These are phyloP conservation scores for Austropuccinia psidii DNA, from an alignment of 1,284 basidiomycete species.

Conservation along the genomic window DNA sequence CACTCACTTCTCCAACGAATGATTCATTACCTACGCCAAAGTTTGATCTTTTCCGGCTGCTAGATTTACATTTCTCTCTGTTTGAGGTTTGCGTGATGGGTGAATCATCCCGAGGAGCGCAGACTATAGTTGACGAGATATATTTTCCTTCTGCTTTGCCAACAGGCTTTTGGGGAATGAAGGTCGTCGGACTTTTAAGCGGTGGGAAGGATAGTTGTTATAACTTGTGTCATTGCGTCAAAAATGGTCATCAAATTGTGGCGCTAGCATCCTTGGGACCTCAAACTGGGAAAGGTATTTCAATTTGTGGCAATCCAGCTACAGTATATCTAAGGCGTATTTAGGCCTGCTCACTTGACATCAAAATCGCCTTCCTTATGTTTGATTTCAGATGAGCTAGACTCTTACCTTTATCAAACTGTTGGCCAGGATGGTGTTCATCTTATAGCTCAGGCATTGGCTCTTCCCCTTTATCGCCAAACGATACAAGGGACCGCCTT, in stretches of 20 bases:
- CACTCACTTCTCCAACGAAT: too few species aligned
- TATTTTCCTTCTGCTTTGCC: background rate
- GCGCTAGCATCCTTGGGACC: conserved; percentile 85
- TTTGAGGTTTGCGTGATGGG: conserved; percentile 17
- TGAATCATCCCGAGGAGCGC: background rate
- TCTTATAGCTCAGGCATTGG: conserved; percentile 73
- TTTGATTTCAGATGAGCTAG: conserved; percentile 74
- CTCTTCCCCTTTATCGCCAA: conserved; percentile 73
- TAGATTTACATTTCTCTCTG: conserved; percentile 4
- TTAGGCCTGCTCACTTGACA: background rate
- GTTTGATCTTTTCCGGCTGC: too few species aligned
- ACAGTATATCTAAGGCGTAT: background rate
- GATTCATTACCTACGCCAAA: too few species aligned
- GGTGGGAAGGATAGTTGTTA: conserved; percentile 98
- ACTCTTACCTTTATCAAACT: conserved; percentile 97
- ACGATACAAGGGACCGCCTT: conserved; percentile 74
- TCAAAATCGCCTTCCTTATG: background rate
- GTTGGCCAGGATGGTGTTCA: conserved; percentile 92
- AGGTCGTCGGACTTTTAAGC: conserved; percentile 87
- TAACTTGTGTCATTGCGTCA: conserved; percentile 80
- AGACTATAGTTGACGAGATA: conserved; percentile 19
- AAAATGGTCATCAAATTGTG: conserved; percentile 78
- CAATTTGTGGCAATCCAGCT: background rate
- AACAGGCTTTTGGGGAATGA: conserved; percentile 55
- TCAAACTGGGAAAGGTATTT: conserved; percentile 67